These are phyloP conservation scores for Cytospora schulzeri DNA, from an alignment of 2,329 filamentous ascomycete genomes.

Conservation along the genomic window DNA sequence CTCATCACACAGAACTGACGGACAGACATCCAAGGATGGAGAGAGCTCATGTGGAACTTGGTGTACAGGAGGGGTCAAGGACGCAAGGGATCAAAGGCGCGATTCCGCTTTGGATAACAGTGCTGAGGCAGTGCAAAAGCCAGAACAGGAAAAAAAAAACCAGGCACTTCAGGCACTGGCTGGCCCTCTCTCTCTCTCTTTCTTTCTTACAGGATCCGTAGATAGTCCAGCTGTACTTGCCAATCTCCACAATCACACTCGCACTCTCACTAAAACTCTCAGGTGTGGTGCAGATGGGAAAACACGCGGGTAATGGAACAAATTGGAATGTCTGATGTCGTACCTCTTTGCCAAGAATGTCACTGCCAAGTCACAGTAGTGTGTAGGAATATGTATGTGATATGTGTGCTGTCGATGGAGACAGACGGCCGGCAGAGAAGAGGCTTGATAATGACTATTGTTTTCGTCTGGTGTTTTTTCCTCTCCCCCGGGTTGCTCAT, in stretches of 20 bases:
- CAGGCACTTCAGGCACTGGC: too few species aligned
- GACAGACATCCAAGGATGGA: too few species aligned
- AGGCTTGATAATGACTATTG: neutral
- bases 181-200: too few species aligned
- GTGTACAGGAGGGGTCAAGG: neutral
- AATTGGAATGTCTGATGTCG: neutral
- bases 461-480: neutral
- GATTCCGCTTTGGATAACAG: neutral
- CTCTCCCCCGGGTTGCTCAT: neutral
- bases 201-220: neutral
- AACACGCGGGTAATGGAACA: neutral
- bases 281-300: neutral
- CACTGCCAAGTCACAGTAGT: neutral
- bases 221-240: neutral
- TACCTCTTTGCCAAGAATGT: neutral
- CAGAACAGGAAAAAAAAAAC: neutral
- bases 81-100: neutral
- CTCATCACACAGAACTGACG: neutral
- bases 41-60: neutral
- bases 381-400: neutral
- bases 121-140: neutral
- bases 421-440: neutral
- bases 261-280: neutral
- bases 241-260: neutral
- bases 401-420: neutral